Conservation (phyloP, 768 basidiomycete genomes). For the Mycena leptocephala region DNA sequence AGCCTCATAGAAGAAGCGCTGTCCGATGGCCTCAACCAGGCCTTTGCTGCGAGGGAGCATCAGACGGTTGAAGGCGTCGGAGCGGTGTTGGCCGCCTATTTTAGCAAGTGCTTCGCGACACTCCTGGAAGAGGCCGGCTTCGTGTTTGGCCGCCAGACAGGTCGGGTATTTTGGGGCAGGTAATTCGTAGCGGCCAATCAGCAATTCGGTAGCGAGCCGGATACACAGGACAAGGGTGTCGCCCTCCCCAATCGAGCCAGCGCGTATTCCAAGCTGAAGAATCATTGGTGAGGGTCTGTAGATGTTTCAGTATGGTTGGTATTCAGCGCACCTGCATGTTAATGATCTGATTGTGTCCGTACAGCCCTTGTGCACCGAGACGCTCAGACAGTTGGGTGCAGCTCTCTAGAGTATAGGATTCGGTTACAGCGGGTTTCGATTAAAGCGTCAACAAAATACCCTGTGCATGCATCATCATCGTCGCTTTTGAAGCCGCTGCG, state of each 20-base stretch:
- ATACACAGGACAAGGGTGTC: neutral
- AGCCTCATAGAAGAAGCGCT: too few species aligned
- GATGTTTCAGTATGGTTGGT: neutral
- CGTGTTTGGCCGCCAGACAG: too few species aligned
- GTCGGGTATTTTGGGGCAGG: too few species aligned
- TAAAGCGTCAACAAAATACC: neutral
- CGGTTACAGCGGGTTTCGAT: neutral
- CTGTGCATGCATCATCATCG: constrained; percentile 12
- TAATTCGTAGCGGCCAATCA: too few species aligned
- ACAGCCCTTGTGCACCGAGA: neutral
- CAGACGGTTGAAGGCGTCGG: too few species aligned
- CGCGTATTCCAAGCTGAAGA: constrained; percentile 14
- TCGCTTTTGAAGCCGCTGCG: neutral
- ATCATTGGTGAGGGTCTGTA: neutral
- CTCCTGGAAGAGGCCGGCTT: too few species aligned
- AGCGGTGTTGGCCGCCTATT: too few species aligned
- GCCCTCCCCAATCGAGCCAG: constrained; percentile 1
- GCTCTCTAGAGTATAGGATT: neutral
- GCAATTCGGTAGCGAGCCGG: neutral
- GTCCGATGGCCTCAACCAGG: too few species aligned
- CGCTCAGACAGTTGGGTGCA: neutral
- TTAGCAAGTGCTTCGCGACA: too few species aligned
- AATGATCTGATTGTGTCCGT: constrained; percentile 7
- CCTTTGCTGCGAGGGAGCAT: too few species aligned
- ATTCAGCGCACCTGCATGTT: neutral